These are phyloP conservation scores for Irpex sp. DNA, from an alignment of 1,284 basidiomycete species.

Conservation along the genomic window DNA sequence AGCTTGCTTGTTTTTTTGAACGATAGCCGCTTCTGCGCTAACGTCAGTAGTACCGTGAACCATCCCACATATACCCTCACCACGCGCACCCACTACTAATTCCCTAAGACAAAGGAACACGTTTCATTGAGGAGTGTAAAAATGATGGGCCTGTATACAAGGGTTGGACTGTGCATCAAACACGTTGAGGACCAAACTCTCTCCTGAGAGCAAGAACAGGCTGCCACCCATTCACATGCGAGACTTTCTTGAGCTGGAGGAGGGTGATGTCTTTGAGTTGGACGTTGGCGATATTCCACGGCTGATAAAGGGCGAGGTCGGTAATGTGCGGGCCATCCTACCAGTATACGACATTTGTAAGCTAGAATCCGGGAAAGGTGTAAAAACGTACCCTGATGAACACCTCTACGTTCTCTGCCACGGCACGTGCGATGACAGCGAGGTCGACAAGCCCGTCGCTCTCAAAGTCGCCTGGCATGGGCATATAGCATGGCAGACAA, in stretches of 20 bases:
- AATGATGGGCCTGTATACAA: too few species aligned
- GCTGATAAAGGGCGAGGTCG: not conserved
- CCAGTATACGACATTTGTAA: not conserved
- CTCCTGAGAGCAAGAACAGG: not conserved
- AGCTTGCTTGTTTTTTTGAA: too few species aligned
- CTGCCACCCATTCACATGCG: not conserved
- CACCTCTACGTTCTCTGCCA: not conserved
- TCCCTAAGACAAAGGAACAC: too few species aligned
- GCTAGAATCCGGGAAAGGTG: not conserved
- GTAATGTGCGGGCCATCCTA: not conserved
- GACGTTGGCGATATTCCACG: not conserved
- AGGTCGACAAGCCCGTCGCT: not conserved
- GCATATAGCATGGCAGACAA: not conserved
- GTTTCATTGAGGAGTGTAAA: too few species aligned
- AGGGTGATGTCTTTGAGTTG: not conserved
- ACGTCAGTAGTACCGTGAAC: too few species aligned
- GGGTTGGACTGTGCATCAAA: too few species aligned
- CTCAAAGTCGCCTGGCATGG: not conserved
- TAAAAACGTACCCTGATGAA: not conserved
- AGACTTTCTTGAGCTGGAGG: not conserved
- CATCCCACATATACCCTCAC: too few species aligned
- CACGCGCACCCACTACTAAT: too few species aligned
- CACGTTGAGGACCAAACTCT: not conserved
- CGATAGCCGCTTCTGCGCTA: too few species aligned
- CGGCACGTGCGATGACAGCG: not conserved